Evolutionary conservation across 257 asterid species (phyloP), one percentile per base, ranked within the genome.

Genomic region (Paulownia fortunei): DNA sequence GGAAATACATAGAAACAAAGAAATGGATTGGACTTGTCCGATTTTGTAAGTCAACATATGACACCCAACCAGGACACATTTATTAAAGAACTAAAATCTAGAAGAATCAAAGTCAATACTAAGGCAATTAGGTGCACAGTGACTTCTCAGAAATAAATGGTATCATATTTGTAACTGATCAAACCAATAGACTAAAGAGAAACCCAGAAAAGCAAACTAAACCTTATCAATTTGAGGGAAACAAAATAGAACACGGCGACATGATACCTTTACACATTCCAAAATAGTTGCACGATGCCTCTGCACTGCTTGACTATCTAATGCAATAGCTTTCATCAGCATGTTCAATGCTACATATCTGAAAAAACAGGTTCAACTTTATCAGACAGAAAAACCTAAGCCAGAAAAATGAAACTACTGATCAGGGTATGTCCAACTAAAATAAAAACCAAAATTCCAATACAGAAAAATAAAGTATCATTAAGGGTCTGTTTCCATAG

Each of bases 331-430:
- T 88, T 75, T 89, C 98, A 96, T 93, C 86, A 96, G 86, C 99
- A 96, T 96, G 84, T 96, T 96, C 88, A 96, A 83, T 73, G 99
- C 97, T 76, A 96, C 99, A 80, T 93, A 96, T 86, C 99, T 96
- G 96, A 78, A 80, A 81, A 62, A 81, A 80, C 13, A 65, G 71
- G 63, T 19, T 54, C 79, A 76, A 76, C 59, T 74, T 81, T 58
- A 70, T 77, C 82, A 73, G 81, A 61, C 61, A 73, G 65, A 61
- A 73, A 69, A 73, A 21, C 64, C 76, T 34, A 62, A 86, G 44
- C 80, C 52, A 73, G 63, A 51, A 74, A 75, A 72, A 76, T 54
- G 51, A 44, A 76, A 68, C 36, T 36, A 59, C 18, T 41, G 11
- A 26, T 39, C 73, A 18, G 79, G 62, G 37, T 59, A 32, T 26